Conservation (phyloP, 2,329 filamentous ascomycete species). For the Fusarium mundagurra region DNA sequence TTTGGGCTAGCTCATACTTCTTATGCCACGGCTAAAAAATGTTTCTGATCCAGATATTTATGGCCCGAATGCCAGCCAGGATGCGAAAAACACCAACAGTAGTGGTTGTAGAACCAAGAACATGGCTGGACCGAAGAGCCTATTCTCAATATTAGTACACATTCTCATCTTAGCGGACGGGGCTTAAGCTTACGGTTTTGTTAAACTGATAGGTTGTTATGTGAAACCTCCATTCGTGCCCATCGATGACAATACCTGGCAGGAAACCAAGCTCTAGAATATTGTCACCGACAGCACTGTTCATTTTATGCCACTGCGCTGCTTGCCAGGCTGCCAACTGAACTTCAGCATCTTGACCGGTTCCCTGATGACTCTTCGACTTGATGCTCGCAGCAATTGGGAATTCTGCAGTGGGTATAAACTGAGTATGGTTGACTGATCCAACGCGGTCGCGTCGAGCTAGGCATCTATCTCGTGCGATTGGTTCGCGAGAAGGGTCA, state of each 20-base stretch:
- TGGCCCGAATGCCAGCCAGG: not conserved
- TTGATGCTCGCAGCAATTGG: not conserved
- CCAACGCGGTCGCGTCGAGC: not conserved
- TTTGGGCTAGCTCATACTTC: not conserved
- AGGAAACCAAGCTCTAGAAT: not conserved
- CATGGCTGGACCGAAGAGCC: not conserved
- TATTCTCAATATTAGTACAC: not conserved
- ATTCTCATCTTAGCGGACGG: not conserved
- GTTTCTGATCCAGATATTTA: not conserved
- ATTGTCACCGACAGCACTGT: rapidly evolving
- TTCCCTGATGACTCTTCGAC: not conserved
- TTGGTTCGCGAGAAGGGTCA: too few species aligned
- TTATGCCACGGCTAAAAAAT: not conserved
- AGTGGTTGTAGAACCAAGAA: not conserved
- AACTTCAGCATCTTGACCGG: not conserved
- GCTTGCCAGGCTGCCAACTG: not conserved
- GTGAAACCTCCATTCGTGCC: not conserved
- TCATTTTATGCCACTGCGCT: not conserved
- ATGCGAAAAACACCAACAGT: not conserved
- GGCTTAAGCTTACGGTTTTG: not conserved
- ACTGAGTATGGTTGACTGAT: not conserved
- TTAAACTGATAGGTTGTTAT: not conserved
- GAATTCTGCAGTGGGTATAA: not conserved
- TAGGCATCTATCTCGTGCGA: not conserved
- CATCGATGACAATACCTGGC: not conserved